A percentile compares a stretch with the other conserved stretches of the same genome.
Conservation (phyloP, 768 basidiomycete genomes). For the Termitomyces sp. region DNA sequence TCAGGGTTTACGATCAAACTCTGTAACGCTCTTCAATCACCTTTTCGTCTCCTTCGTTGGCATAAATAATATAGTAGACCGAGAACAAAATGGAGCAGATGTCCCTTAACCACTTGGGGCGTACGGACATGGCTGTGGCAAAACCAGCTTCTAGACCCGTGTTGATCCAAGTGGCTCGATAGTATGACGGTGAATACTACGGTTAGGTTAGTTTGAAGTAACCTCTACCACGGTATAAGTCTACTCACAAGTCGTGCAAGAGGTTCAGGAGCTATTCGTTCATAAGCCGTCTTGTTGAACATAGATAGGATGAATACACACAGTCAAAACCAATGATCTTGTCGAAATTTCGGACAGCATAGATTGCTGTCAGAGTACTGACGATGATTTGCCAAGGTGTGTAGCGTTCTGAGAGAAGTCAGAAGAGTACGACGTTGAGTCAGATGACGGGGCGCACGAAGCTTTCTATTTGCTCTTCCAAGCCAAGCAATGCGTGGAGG, state of each 20-base stretch:
- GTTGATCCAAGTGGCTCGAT: constrained; percentile 92
- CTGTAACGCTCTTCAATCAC: constrained; percentile 32
- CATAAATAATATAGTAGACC: constrained; percentile 81
- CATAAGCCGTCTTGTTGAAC: background rate
- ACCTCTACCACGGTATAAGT: too few relatives aligned
- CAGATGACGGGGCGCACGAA: constrained; percentile 43
- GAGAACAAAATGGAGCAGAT: constrained; percentile 83
- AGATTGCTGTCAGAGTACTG: constrained; percentile 80
- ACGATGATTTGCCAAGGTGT: constrained; percentile 96
- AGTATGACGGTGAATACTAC: constrained; percentile 94
- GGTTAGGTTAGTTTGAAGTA: too few relatives aligned
- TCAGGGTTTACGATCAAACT: background rate
- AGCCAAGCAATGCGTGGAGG: constrained; percentile 72
- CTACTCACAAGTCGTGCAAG: constrained; percentile 75
- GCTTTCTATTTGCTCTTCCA: constrained; percentile 48
- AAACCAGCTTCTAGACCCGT: constrained; percentile 98
- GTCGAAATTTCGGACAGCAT: constrained; percentile 81
- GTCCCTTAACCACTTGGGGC: constrained; percentile 89
- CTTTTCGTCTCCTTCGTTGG: constrained; percentile 95
- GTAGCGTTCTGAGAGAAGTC: constrained; percentile 56
- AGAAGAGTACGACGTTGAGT: background rate
- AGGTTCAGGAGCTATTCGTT: constrained; percentile 79
- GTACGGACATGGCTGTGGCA: constrained; percentile 91
- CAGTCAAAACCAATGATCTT: constrained; percentile 80
- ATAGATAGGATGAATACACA: constrained; percentile 32